A percentile compares a stretch with the other conserved stretches of the same genome.
Evolutionary conservation across 495 filamentous ascomycete genomes (phyloP).

Genomic region (Aspergillus mulundensis): DNA sequence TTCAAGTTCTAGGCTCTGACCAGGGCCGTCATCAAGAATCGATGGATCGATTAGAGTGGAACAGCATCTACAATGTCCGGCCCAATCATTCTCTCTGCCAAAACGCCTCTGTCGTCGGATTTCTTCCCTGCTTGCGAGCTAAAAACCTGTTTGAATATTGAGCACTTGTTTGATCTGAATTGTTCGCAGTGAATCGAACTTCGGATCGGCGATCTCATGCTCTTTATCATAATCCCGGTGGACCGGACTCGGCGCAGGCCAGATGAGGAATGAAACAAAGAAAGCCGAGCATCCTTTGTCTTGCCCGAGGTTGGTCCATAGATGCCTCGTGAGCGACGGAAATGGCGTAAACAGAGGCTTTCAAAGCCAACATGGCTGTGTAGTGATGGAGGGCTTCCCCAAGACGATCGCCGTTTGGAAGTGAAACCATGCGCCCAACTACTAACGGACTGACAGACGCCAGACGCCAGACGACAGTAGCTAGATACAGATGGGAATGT

Average conservation of each 20-base stretch:
- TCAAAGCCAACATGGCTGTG: background rate
- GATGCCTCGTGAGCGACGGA: background rate
- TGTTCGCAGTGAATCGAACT: background rate
- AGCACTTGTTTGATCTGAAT: background rate
- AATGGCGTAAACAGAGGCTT: background rate
- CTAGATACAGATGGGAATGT: background rate
- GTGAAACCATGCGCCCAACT: conserved; percentile 5
- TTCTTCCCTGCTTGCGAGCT: background rate
- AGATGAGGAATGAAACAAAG: background rate
- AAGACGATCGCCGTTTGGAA: background rate
- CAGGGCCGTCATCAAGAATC: background rate
- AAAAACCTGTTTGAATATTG: background rate
- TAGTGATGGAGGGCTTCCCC: background rate
- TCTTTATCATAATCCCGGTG: background rate
- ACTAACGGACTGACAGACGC: background rate
- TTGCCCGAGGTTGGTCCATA: background rate
- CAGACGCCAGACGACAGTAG: background rate
- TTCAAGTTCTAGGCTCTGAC: background rate
- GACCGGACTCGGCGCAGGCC: background rate
- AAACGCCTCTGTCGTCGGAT: background rate
- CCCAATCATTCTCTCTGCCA: background rate
- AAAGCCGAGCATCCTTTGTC: background rate
- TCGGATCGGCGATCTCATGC: background rate
- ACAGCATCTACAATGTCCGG: background rate
- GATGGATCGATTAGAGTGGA: conserved; percentile 1